Evolutionary conservation across 192 early-diverging fungal genomes (phyloP), one percentile per base, ranked within the genome.

Genomic region (Umbelopsis sp.): DNA sequence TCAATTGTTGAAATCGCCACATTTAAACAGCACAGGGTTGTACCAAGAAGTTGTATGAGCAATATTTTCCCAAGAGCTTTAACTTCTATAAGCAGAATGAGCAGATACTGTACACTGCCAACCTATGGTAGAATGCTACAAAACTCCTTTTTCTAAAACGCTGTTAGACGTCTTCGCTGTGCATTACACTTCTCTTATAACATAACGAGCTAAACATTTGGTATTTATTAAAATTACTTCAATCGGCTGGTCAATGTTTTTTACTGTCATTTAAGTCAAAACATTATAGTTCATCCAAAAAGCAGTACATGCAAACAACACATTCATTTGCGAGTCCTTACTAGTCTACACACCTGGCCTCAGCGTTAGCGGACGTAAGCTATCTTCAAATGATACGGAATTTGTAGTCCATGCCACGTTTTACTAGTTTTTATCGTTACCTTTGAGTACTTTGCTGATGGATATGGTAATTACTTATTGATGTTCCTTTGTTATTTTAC

Each of bases 201-300:
- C 12, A 44, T 44, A 44, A 44, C 43, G 43, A 44, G 43, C 43
- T 44, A n/a, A 44, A 44, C 43, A 5, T 44, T 44, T n/a, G 45
- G 45, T 10, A 12, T 47, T 47, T 12, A 47, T 16, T 47, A 44
- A 44, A 44, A 44, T 47, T 47, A 10, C 14, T 20, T 16, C 45
- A 10, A 47, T 4, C 45, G 45, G 14, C 45, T 20, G 45, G 45
- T 44, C 45, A 47, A 47, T 12, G 3, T 47, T 47, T 47, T 49
- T 7, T 3, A 49, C 47, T 16, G 47, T 49, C 20, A 49, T 7
- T 1, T 1, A 49, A 49, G 47, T 49, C 47, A n/a, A 5, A 25
- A 36, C 31, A 52, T 74, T 50, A 74, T 36, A 21, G 25, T 54
- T 47, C 47, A 54, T 68, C 41, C 24, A 54, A 74, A 74, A 10